A percentile compares a stretch with the other conserved stretches of the same genome.
phyloP scores from a whole-genome alignment of 257 asterid genomes.

The Nicotiana noctiflora region DNA sequence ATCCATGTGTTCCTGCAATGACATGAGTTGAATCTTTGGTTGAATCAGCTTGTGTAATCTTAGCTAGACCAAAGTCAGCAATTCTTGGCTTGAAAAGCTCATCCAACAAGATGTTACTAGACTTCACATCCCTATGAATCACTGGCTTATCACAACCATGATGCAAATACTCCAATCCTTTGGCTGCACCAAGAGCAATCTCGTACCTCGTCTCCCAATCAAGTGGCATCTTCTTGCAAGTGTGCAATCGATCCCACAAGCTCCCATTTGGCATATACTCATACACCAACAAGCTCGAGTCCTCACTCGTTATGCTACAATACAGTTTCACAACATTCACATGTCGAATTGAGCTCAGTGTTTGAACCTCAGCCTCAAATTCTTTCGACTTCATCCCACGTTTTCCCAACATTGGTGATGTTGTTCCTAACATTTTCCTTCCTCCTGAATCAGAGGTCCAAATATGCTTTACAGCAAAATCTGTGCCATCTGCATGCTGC shows the following conservation, averaged over 20 bases:
- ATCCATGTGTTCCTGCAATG: constrained; percentile 87
- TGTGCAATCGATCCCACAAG: constrained; percentile 74
- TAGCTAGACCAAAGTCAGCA: constrained; percentile 91
- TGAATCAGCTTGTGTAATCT: constrained; percentile 40
- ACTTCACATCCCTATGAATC: constrained; percentile 85
- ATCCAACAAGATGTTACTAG: constrained; percentile 86
- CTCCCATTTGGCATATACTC: constrained; percentile 95
- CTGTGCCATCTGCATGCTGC: constrained; percentile 32
- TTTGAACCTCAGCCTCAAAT: constrained; percentile 74
- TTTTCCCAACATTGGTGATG: constrained; percentile 42
- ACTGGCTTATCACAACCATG: constrained; percentile 69
- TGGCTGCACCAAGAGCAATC: constrained; percentile 81
- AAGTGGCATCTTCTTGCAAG: constrained; percentile 36
- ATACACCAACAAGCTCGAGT: constrained; percentile 78
- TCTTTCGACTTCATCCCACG: constrained; percentile 33
- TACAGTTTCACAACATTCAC: constrained; percentile 78
- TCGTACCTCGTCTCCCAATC: constrained; percentile 79
- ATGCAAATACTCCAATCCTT: constrained; percentile 83
- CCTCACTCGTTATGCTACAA: constrained; percentile 81
- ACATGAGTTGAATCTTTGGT: constrained; percentile 52
- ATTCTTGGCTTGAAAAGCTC: constrained; percentile 65
- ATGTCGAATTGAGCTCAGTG: constrained; percentile 77
- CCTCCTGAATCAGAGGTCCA: constrained; percentile 34
- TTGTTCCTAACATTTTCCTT: constrained; percentile 17
- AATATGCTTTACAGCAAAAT: constrained; percentile 68